A percentile compares a stretch with the other conserved stretches of the same genome.
These are phyloP conservation scores for Gremmenia infestans DNA, from an alignment of 2,329 filamentous ascomycete species.

Conservation along the genomic window DNA sequence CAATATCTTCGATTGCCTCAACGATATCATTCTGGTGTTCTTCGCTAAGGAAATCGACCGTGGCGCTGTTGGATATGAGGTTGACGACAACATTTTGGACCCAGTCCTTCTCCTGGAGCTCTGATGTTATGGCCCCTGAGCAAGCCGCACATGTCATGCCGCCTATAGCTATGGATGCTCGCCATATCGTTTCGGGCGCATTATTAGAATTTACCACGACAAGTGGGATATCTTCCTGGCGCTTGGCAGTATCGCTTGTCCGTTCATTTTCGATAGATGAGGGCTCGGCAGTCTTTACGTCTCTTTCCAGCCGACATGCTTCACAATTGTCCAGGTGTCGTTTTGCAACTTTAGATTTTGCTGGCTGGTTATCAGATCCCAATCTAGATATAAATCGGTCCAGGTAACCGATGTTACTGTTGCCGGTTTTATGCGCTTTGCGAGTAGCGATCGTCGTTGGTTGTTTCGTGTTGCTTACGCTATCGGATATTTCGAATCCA, in stretches of 20 bases:
- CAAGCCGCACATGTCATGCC: conserved; percentile 57
- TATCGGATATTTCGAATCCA: conserved; percentile 52
- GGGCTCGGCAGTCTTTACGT: not conserved
- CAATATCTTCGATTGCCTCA: conserved; percentile 46
- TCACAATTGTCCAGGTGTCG: conserved; percentile 45
- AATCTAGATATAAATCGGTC: conserved; percentile 25
- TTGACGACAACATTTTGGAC: conserved; percentile 46
- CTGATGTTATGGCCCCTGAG: conserved; percentile 42
- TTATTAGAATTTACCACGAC: conserved; percentile 33
- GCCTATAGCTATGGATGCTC: conserved; percentile 45
- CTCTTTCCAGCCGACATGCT: conserved; percentile 40
- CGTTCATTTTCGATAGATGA: not conserved
- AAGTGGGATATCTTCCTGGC: conserved; percentile 10
- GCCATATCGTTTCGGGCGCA: conserved; percentile 37
- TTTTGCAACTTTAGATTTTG: conserved; percentile 21
- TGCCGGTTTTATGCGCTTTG: conserved; percentile 9
- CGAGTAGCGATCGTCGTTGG: not conserved
- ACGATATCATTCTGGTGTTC: conserved; percentile 41
- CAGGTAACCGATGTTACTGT: conserved; percentile 23
- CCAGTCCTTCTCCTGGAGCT: conserved; percentile 42
- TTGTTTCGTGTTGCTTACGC: conserved; percentile 13
- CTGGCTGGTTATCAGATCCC: conserved; percentile 16
- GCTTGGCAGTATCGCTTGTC: not conserved
- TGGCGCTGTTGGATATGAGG: conserved; percentile 48
- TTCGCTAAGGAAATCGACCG: conserved; percentile 40